Conservation (phyloP, 1,284 basidiomycete species). For the Leccinum solheimii region DNA sequence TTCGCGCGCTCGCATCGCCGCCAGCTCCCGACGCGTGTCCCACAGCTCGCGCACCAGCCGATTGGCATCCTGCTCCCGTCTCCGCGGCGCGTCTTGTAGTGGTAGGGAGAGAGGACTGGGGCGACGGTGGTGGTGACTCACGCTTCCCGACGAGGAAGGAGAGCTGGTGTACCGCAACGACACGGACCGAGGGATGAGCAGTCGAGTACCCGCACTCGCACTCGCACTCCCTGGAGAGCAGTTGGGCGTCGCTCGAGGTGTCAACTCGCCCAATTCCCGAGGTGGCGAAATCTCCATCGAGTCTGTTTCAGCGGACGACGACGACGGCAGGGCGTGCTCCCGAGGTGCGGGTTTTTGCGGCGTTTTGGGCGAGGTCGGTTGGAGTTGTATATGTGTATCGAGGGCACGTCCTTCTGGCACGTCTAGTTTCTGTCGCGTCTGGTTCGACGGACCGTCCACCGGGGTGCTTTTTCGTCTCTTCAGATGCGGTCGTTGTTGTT, state of each 20-base stretch:
- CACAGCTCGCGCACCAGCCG: conserved; percentile 23
- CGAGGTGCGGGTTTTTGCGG: neutral
- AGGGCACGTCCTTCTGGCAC: neutral
- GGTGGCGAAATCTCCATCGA: neutral
- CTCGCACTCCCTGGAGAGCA: neutral
- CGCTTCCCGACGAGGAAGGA: neutral
- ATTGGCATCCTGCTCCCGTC: conserved; percentile 1
- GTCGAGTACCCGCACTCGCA: neutral
- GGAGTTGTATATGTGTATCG: neutral
- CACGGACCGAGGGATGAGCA: neutral
- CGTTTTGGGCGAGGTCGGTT: neutral
- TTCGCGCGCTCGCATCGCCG: conserved; percentile 23
- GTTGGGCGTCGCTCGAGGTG: neutral
- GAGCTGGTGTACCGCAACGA: neutral
- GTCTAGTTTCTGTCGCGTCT: conserved; percentile 20
- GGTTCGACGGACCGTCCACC: conserved; percentile 1
- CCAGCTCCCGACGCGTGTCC: conserved; percentile 29
- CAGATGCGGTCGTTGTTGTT: conserved; percentile 1
- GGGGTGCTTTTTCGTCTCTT: conserved; percentile 17
- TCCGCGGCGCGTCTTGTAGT: neutral
- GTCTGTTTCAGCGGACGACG: neutral
- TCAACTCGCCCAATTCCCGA: conserved; percentile 15
- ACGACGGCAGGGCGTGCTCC: neutral
- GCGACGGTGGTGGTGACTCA: neutral
- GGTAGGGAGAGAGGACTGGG: neutral